These are phyloP conservation scores for Amborella trichopoda DNA, from an alignment of 164 flowering plant species.

Conservation along the genomic window DNA sequence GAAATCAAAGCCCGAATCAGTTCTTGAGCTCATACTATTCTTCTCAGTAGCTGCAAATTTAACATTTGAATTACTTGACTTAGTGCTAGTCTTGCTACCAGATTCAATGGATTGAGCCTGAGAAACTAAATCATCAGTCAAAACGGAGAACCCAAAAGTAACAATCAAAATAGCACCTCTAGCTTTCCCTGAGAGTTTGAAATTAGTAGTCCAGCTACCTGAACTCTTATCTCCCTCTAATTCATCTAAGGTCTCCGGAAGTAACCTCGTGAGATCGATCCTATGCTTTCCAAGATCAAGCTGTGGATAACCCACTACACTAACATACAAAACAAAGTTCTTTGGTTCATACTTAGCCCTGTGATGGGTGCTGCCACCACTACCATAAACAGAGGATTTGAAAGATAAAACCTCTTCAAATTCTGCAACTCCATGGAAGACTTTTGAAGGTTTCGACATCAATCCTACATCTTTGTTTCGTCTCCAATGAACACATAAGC, in stretches of 20 bases:
- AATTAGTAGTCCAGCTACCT: constrained; percentile 90
- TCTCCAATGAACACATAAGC: constrained; percentile 73
- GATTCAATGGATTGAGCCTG: constrained; percentile 1
- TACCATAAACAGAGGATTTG: constrained; percentile 59
- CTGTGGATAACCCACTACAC: constrained; percentile 38
- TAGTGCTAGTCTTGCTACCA: not conserved
- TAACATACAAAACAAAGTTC: constrained; percentile 57
- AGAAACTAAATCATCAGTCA: constrained; percentile 26
- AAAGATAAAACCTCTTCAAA: constrained; percentile 60
- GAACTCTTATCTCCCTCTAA: constrained; percentile 80
- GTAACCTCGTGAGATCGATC: constrained; percentile 82
- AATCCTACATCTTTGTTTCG: constrained; percentile 45
- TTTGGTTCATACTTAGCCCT: constrained; percentile 93
- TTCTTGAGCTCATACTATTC: constrained; percentile 16
- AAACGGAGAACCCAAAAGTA: constrained; percentile 66
- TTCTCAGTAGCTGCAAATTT: constrained; percentile 9
- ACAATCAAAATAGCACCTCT: constrained; percentile 78
- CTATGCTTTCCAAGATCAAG: constrained; percentile 87
- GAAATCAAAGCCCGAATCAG: constrained; percentile 12
- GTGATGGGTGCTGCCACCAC: constrained; percentile 67
- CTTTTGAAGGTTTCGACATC: constrained; percentile 38
- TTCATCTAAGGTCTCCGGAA: constrained; percentile 88
- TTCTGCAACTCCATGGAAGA: constrained; percentile 42
- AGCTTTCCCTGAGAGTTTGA: constrained; percentile 64
- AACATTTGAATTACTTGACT: not conserved